Evolutionary conservation across 257 asterid species (phyloP), one percentile per base, ranked within the genome.

Genomic region (Nicotiana knightiana): DNA sequence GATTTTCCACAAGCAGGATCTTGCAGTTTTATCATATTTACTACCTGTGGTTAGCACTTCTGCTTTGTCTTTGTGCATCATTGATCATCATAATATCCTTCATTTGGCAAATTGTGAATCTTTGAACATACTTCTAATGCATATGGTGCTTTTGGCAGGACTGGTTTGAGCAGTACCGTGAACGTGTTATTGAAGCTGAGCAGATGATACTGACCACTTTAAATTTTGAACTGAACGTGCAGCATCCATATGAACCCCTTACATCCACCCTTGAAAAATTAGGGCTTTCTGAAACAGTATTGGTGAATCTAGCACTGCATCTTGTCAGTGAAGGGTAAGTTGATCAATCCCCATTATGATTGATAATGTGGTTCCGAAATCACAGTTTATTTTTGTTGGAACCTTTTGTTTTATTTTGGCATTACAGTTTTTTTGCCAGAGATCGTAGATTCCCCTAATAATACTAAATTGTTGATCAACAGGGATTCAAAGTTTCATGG

Each of bases 321-420:
- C 88, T 96, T 89, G 95, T 94, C 88, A 94, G 97, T 79, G 94
- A 93, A 87, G 99, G 99, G 99, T 96, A 92, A 94, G 98, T 89
- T 79, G 39, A 17, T 73, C 18, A 51, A 26, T 17, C 79, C 26
- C 63, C 28, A 26, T 26, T 26, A 73, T 73, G 63, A 8, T 9
- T 26, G 62, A 24, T 75, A 26, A 26, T 75, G 15, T 75, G 43
- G 28, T 18, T 75, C 46, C 0, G 63, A 13, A 75, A 75, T 75
- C 46, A 16, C 53, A 75, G 63, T 26, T 75, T 63, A 51, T 75
- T 51, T 75, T 35, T 48, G 63, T 15, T 15, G 28, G 63, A 73
- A 12, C 62, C 28, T 73, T 28, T 10, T 11, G 21, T 26, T 73
- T 26, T 73, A 4, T 51, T 73, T 73, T 73, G 63, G 43, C 30